phyloP scores from a whole-genome alignment of 352 stramenopile species.

The Globisporangium cederbergense region DNA sequence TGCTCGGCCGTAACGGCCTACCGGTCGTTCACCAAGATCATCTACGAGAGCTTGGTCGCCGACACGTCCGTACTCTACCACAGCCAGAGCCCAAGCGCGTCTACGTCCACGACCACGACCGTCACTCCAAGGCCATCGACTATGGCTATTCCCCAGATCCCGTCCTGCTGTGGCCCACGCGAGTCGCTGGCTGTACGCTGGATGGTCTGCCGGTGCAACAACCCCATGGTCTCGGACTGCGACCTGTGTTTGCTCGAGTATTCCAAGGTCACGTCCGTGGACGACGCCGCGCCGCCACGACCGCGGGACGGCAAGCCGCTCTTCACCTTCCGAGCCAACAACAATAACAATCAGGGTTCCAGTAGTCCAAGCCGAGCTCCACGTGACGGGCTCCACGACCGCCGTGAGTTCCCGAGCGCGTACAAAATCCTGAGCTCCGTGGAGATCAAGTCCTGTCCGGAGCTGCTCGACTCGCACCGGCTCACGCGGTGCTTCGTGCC shows the following conservation, averaged over 20 bases:
- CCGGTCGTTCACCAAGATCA: conserved; percentile 71
- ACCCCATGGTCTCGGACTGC: conserved; percentile 62
- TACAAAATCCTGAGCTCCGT: conserved; percentile 76
- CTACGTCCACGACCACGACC: neutral
- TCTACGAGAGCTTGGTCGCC: conserved; percentile 65
- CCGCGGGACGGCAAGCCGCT: conserved; percentile 9
- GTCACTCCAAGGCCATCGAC: neutral
- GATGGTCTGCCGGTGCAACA: conserved; percentile 61
- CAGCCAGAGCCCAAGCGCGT: conserved; percentile 21
- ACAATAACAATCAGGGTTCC: conserved; percentile 23
- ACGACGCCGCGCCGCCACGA: conserved; percentile 35
- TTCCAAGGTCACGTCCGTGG: conserved; percentile 50
- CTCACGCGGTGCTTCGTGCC: conserved; percentile 58
- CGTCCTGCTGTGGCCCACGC: conserved; percentile 1
- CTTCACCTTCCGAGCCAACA: conserved; percentile 25
- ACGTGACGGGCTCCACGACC: conserved; percentile 20
- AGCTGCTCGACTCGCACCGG: conserved; percentile 56
- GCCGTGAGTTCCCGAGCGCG: conserved; percentile 32
- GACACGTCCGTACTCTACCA: conserved; percentile 79
- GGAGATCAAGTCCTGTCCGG: conserved; percentile 61
- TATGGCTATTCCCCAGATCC: no score
- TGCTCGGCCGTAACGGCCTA: conserved; percentile 48
- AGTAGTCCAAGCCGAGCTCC: conserved; percentile 11
- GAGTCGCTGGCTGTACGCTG: conserved; percentile 68
- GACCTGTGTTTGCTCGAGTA: conserved; percentile 78